Base-by-base conservation (phyloP, 768 basidiomycete genomes). In the Sporobolomyces phaffii region DNA sequence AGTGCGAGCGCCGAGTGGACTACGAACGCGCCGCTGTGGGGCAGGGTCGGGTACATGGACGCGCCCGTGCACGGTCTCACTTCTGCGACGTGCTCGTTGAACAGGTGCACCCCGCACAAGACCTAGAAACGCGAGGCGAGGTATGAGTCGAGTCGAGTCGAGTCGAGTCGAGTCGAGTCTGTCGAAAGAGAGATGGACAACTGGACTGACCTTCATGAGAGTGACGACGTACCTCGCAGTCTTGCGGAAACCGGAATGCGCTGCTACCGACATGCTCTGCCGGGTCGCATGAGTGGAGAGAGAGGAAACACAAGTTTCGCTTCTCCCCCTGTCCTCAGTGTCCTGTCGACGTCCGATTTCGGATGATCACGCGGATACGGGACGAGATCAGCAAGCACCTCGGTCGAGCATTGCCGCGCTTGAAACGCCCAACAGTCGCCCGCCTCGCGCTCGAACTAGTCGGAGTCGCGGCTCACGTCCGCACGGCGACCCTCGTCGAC, bases 51-150 rank as follows among this genome's bases (percentile, higher is more conserved):
- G 60, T 60, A 68, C 70, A 72, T 72, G 6, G 65, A 68, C 1
- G 70, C 65, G n/a, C 70, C 70, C 28, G 65, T 49, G 53, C 70
- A 72, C 65, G 70, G 65, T 38, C 70, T 43, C 20, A 72, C 31
- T 24, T 72, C 65, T n/a, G 65, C 70, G 3, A 72, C 24, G 43
- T 72, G 54, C 38, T 64, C 41, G 60, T 72, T 62, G 70, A 68
- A 72, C 33, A 72, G 60, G 49, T 72, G 70, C 0, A 72, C 63
- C 29, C 33, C 58, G 48, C 59, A 60, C 18, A 72, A 44, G 7
- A 64, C 47, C 66, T 72, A 44, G 15, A 51, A 6, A 11, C 31
- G 9, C 8, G 3, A 24, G 17, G 17, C 41, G 34, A n/a, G 13
- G 50, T 13, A 3, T 17, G 45, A 17, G 51, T 36, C 38, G n/a